Evolutionary conservation across 768 basidiomycete genomes (phyloP).

Genomic region (Tylopilus plumbeoviolaceoides): DNA sequence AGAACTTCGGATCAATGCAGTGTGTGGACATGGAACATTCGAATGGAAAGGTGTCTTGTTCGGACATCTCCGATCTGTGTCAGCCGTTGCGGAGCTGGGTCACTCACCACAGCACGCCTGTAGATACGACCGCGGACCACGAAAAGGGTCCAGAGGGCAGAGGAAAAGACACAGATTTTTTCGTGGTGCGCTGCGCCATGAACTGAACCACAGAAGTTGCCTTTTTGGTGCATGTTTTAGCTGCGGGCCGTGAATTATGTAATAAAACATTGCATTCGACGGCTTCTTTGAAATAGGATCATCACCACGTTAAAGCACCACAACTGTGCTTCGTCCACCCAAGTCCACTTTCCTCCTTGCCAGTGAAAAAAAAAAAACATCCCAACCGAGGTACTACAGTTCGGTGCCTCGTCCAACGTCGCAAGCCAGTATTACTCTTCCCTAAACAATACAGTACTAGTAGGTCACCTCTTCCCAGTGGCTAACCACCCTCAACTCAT

Average conservation of each 20-base stretch:
- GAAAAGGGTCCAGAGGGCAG: neutral
- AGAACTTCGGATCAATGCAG: constrained; percentile 9
- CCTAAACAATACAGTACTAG: neutral
- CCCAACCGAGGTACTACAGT: constrained; percentile 2
- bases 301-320: neutral
- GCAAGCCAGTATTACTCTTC: neutral
- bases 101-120: neutral
- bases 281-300: constrained; percentile 10
- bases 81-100: neutral
- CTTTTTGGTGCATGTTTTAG: constrained; percentile 2
- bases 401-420: neutral
- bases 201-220: constrained; percentile 10
- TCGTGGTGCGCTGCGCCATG: neutral
- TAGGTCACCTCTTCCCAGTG: constrained; percentile 3
- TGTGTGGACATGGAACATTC: constrained; percentile 22
- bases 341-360: neutral
- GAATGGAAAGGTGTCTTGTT: constrained; percentile 17
- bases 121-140: neutral
- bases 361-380: no score
- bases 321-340: neutral
- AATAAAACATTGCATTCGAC: neutral
- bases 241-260: neutral
- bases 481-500: constrained; percentile 7
- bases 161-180: neutral
- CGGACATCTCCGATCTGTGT: constrained; percentile 16